Conservation (phyloP, 2,329 filamentous ascomycete genomes). For the Cadophora gregata region DNA sequence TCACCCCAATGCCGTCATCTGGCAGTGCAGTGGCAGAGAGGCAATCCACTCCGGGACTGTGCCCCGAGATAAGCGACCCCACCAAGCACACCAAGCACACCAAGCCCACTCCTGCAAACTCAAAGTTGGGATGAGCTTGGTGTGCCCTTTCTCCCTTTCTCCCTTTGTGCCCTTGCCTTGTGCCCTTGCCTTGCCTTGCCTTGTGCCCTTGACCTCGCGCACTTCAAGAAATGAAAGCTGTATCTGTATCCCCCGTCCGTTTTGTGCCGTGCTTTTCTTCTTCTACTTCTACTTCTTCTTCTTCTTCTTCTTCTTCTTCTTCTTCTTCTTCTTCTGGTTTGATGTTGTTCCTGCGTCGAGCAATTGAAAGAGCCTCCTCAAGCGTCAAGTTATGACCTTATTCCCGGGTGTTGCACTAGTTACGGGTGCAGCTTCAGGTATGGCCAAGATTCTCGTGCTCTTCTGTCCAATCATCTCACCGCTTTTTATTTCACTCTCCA, state of each 20-base stretch:
- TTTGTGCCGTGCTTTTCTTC: not conserved
- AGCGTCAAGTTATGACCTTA: slow-evolving; percentile 22
- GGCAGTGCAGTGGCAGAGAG: not conserved
- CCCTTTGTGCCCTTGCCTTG: too few species aligned
- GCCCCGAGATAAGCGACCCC: slow-evolving; percentile 10
- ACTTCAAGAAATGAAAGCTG: not conserved
- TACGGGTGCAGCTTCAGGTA: slow-evolving; percentile 40
- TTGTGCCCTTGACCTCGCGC: not conserved
- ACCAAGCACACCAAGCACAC: too few species aligned
- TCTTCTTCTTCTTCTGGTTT: not conserved
- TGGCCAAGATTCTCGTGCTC: not conserved
- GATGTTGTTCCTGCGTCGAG: slow-evolving; percentile 7
- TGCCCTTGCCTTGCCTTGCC: too few species aligned
- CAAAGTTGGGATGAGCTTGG: slow-evolving; percentile 21
- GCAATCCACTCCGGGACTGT: not conserved
- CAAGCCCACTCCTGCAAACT: slow-evolving; percentile 7
- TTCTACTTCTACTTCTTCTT: not conserved
- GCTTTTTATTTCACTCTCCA: not conserved
- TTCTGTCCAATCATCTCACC: not conserved
- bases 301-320: not conserved
- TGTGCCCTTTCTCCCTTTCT: too few species aligned
- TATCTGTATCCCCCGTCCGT: not conserved
- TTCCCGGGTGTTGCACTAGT: slow-evolving; percentile 39
- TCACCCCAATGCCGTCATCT: slow-evolving; percentile 3
- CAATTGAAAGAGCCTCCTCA: not conserved